Evolutionary conservation across 371 early-diverging fungal genomes (phyloP).

Genomic region (Syncephalis plumigaleata): DNA sequence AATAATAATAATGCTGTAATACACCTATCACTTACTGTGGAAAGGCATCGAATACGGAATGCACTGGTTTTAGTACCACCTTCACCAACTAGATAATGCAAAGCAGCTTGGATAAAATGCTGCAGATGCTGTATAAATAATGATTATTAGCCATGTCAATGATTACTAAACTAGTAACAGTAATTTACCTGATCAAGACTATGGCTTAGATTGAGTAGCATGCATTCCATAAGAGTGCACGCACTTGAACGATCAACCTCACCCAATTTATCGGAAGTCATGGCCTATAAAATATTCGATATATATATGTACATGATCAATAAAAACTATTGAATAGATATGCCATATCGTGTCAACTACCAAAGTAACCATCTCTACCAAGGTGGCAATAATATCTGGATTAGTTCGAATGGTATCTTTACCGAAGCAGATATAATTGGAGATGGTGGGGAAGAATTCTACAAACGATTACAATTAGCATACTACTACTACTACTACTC

Average conservation of each 20-base stretch:
- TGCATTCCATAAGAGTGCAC: constrained; percentile 57
- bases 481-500: neutral
- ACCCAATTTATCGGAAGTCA: constrained; percentile 41
- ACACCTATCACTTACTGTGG: no score
- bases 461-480: neutral
- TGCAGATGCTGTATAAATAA: constrained; percentile 10
- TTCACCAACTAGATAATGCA: constrained; percentile 32
- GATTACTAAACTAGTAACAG: no score
- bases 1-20: no score
- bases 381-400: constrained; percentile 35
- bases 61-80: constrained; percentile 24
- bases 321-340: constrained; percentile 10
- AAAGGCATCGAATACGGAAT: constrained; percentile 14
- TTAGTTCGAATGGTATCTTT: constrained; percentile 39
- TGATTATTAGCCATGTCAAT: no score
- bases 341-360: constrained; percentile 7
- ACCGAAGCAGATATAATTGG: constrained; percentile 76
- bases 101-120: constrained; percentile 41
- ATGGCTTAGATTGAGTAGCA: constrained; percentile 61
- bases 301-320: constrained; percentile 3
- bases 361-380: constrained; percentile 51
- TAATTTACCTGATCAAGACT: constrained; percentile 35
- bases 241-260: constrained; percentile 56
- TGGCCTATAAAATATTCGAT: constrained; percentile 6
- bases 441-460: constrained; percentile 65